A percentile compares a stretch with the other conserved stretches of the same genome.
These are phyloP conservation scores for Mrakia frigida DNA, from an alignment of 768 basidiomycete genomes.

Conservation along the genomic window DNA sequence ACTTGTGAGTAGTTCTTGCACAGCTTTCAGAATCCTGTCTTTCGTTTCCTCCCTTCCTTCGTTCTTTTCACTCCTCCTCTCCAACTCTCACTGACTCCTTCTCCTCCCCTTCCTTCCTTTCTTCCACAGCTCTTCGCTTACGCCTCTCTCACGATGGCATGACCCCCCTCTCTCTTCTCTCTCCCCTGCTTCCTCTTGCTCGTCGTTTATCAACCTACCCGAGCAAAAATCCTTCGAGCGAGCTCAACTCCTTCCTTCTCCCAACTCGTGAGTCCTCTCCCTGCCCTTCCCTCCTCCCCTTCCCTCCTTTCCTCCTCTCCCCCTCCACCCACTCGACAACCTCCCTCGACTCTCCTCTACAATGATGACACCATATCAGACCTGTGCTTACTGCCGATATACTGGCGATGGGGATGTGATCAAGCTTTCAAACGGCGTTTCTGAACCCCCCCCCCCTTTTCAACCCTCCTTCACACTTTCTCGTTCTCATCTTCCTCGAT, in stretches of 20 bases:
- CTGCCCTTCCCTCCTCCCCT: neutral
- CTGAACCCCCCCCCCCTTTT: slow-evolving; percentile 2
- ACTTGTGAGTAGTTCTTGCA: neutral
- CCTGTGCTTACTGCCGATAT: slow-evolving; percentile 20
- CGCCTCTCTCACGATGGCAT: neutral
- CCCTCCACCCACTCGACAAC: neutral
- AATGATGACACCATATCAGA: slow-evolving; percentile 27
- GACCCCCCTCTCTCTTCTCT: too few species aligned
- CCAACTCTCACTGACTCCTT: neutral
- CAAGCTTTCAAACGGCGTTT: slow-evolving; percentile 18
- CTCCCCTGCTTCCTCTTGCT: neutral
- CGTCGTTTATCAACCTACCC: neutral
- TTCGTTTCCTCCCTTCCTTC: neutral
- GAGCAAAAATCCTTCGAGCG: neutral
- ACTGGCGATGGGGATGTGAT: slow-evolving; percentile 25
- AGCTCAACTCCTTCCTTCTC: neutral
- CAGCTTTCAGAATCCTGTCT: too few species aligned
- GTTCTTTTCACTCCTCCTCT: neutral
- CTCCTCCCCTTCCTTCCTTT: neutral
- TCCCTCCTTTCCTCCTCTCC: neutral
- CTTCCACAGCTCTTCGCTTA: neutral
- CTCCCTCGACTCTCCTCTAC: neutral
- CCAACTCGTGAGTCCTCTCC: slow-evolving; percentile 5
- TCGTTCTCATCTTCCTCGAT: neutral
- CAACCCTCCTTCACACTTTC: neutral